Evolutionary conservation across 176 grass and related monocot genomes (phyloP), one percentile per base, ranked within the genome.

Genomic region (Carex littledalei): DNA sequence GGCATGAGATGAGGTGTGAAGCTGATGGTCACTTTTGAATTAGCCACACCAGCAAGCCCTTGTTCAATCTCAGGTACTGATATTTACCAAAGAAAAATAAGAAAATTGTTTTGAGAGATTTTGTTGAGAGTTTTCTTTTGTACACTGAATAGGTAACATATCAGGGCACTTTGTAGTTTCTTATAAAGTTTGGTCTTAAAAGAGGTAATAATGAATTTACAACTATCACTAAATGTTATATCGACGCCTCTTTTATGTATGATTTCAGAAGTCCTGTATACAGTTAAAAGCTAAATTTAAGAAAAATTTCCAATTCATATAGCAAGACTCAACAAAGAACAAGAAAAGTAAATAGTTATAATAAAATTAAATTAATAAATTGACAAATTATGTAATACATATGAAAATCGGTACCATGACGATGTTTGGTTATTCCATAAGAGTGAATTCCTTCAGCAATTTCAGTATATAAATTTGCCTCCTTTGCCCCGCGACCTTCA

Each of bases 381-480:
- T 88, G 86, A 87, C 21, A 47, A 70, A 15, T 80, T 69, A 78
- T 85, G 14, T 47, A 78, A 85, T 85, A 57, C 63, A 21, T 34
- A 53, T 72, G 65, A 37, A 34, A 65, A 90, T n/a, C 17, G 71
- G 84, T 89, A 99, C 96, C 96, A 70, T 99, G 96, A 1, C 96
- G 93, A 63, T 99, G 96, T 69, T 87, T 90, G 78, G 89, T 95
- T 62, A 99, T 91, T 84, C 96, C 96, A 84, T 99, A 99, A 85
- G 96, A 85, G 81, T 95, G 93, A 84, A 95, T 90, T 59, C 96
- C 91, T 91, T 99, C 96, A 31, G 93, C 91, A 20, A 99, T 94
- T 91, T 99, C 96, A 31, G 93, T 99, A 77, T 99, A 99, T 74
- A 99, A 91, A 90, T 99, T 94, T 79, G 91, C 90, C 88, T 99